These are phyloP conservation scores for Debaryomyces coudertii DNA, from an alignment of 1,139 yeast genomes.

Conservation along the genomic window DNA sequence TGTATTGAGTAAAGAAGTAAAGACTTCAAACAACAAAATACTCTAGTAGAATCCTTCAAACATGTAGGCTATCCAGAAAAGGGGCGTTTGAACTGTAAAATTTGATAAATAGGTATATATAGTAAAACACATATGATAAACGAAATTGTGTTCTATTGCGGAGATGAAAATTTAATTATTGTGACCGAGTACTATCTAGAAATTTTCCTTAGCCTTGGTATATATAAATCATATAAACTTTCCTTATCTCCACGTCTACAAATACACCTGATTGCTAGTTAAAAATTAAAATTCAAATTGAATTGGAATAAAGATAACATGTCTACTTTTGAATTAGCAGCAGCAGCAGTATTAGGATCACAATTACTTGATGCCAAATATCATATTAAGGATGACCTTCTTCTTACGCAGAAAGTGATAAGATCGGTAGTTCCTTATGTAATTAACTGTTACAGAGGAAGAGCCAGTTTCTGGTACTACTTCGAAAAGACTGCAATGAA, in stretches of 20 bases:
- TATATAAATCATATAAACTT: background rate
- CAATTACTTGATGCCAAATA: constrained; percentile 55
- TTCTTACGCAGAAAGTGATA: constrained; percentile 48
- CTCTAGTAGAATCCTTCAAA: background rate
- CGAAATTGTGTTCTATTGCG: background rate
- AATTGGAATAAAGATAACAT: background rate
- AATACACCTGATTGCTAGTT: background rate
- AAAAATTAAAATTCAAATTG: background rate
- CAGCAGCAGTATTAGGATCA: constrained; percentile 48
- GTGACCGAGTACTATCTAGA: background rate
- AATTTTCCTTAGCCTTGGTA: background rate
- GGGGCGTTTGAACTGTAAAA: background rate
- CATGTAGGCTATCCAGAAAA: background rate
- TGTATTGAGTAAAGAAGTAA: background rate
- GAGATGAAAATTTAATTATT: background rate
- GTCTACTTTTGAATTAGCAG: constrained; percentile 39
- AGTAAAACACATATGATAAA: background rate
- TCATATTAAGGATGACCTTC: constrained; percentile 57
- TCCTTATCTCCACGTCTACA: background rate
- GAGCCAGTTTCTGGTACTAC: constrained; percentile 67
- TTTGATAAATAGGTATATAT: background rate
- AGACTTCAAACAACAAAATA: background rate
- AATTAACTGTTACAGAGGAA: constrained; percentile 45
- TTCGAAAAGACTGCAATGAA: constrained; percentile 56
- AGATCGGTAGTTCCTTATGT: constrained; percentile 47